Evolutionary conservation across 2,329 filamentous ascomycete species (phyloP).

Genomic region (Claviceps cyperi): DNA sequence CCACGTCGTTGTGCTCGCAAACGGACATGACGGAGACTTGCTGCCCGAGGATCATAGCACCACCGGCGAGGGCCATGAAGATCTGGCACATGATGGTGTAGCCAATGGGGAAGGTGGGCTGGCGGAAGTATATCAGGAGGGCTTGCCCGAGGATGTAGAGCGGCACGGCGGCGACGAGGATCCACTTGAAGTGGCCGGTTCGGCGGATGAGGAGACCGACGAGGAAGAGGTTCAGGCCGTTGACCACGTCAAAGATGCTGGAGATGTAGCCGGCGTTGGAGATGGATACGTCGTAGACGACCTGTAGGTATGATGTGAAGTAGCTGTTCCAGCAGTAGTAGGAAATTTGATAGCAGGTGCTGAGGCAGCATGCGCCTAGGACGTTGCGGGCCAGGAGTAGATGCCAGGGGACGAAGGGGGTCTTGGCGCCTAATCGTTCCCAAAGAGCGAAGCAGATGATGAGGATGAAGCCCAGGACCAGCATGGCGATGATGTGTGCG

Average conservation of each 20-base stretch:
- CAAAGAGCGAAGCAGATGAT: constrained; percentile 41
- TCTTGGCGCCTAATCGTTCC: constrained; percentile 42
- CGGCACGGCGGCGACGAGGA: constrained; percentile 28
- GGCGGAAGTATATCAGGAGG: constrained; percentile 21
- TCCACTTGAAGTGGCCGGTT: constrained; percentile 34
- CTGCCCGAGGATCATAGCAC: constrained; percentile 38
- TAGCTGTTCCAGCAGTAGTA: constrained; percentile 41
- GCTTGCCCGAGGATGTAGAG: constrained; percentile 39
- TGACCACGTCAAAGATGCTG: constrained; percentile 37
- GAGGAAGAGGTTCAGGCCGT: constrained; percentile 31
- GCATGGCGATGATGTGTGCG: constrained; percentile 43
- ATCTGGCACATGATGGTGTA: constrained; percentile 40
- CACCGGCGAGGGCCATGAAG: constrained; percentile 36
- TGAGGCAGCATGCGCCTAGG: constrained; percentile 32
- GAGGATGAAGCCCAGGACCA: constrained; percentile 43
- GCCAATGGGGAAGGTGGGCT: constrained; percentile 25
- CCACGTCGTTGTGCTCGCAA: constrained; percentile 38
- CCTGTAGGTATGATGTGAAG: constrained; percentile 41
- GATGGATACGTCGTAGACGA: constrained; percentile 29
- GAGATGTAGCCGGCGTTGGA: constrained; percentile 31
- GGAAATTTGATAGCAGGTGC: constrained; percentile 29
- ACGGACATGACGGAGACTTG: constrained; percentile 45
- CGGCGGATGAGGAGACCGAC: constrained; percentile 31
- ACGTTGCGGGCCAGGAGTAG: constrained; percentile 38
- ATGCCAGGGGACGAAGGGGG: constrained; percentile 39